phyloP scores from a whole-genome alignment of 169 alveolate genomes.

The Babesia bigemina region DNA sequence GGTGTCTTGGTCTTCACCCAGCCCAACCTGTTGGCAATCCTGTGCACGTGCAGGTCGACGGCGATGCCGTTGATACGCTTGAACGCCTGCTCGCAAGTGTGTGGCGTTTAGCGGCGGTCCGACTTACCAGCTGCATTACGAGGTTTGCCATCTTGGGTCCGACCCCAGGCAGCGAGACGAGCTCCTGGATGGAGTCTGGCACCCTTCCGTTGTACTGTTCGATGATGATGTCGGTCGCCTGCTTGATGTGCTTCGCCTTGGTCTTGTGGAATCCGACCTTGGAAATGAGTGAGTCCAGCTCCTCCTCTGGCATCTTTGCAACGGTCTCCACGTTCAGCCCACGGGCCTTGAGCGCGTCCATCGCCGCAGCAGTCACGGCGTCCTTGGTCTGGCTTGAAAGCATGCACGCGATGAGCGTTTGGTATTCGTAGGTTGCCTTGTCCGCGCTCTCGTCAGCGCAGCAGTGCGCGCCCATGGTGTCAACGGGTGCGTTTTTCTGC shows the following conservation, averaged over 20 bases:
- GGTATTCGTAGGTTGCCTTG: slow-evolving; percentile 73
- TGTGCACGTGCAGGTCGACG: slow-evolving; percentile 94
- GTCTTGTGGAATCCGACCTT: slow-evolving; percentile 93
- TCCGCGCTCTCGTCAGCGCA: slow-evolving; percentile 70
- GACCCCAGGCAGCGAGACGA: slow-evolving; percentile 90
- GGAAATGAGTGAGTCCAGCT: slow-evolving; percentile 82
- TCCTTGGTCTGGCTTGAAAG: slow-evolving; percentile 88
- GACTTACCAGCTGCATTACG: slow-evolving; percentile 88
- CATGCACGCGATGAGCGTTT: slow-evolving; percentile 82
- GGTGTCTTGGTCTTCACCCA: slow-evolving; percentile 93
- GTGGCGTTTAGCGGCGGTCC: slow-evolving; percentile 73
- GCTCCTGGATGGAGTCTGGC: slow-evolving; percentile 86
- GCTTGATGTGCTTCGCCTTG: slow-evolving; percentile 89
- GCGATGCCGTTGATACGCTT: slow-evolving; percentile 87
- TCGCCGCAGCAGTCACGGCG: slow-evolving; percentile 80
- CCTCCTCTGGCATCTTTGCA: slow-evolving; percentile 71
- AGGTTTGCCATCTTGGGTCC: slow-evolving; percentile 94
- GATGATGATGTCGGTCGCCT: slow-evolving; percentile 81
- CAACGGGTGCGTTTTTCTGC: slow-evolving; percentile 78
- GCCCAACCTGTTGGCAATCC: slow-evolving; percentile 87
- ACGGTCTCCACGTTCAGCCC: slow-evolving; percentile 80
- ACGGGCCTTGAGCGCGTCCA: slow-evolving; percentile 73
- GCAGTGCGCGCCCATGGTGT: slow-evolving; percentile 77
- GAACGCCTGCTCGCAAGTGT: slow-evolving; percentile 65
- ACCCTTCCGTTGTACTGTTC: slow-evolving; percentile 87